Base-by-base conservation (phyloP, 164 flowering plant species). In the Warburgia ugandensis region DNA sequence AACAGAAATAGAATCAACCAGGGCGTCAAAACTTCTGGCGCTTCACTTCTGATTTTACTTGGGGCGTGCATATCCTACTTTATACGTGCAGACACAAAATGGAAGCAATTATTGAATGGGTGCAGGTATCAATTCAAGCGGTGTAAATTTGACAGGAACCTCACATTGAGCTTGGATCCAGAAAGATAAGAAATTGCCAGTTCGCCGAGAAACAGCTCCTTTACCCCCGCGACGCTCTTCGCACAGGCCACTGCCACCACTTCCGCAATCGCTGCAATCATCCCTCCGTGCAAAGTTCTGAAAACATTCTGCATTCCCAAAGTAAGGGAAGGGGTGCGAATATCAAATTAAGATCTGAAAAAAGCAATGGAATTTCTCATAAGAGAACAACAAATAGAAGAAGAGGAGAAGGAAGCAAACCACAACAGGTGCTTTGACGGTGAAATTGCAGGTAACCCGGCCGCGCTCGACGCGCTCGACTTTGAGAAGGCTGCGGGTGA, bases 401-500 rank as follows among this genome's bases (percentile, higher is more conserved):
- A 28, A 16, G 22, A 32, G 10, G 7, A 30, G 17, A 3, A 4
- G 12, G 6, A 4, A 10, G 8, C 30, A 33, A 52, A 63, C 75
- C 48, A 23, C 3, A 51, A 71, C 31, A 9, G 49, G 37, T 22
- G 71, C 60, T 29, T 62, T 58, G 70, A 70, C 70, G 9, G 67
- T 22, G 60, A 77, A 56, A 25, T 36, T 12, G 54, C 72, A 72
- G 12, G 67, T 58, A 47, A 74, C 35, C 23, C 56, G 66, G 41
- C 79, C 82, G 23, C 61, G 68, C 8, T 66, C 61, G 55, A 74
- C 45, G 6, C 49, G 61, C 1, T 63, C 50, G 36, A 70, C 67
- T 35, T 59, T 61, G 47, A 74, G 70, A 31, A 63, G 7, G 9
- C 64, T 57, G 5, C 62, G 55, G 25, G 65, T 38, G 29, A 74